Conservation (phyloP, 106 monocot species). For the Allium fistulosum region DNA sequence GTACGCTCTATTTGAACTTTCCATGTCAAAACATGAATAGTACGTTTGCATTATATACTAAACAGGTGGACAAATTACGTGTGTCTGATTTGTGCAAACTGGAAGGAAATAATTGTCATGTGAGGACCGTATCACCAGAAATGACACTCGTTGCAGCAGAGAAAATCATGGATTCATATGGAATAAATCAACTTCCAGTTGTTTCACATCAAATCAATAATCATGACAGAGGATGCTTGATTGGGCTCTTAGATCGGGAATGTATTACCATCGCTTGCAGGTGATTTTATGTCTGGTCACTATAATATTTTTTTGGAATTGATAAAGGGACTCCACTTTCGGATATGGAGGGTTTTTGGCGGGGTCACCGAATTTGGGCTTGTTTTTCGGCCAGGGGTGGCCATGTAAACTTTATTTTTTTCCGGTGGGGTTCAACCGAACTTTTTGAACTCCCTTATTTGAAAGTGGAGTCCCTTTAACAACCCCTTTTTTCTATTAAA, state of each 20-base stretch:
- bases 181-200: conserved; percentile 40
- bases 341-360: no score
- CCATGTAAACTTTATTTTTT: no score
- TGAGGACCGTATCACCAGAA: conserved; percentile 38
- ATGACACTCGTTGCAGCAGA: conserved; percentile 41
- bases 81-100: conserved; percentile 36
- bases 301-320: no score
- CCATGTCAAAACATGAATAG: no score
- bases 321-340: no score
- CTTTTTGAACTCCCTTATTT: no score
- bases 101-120: conserved; percentile 19
- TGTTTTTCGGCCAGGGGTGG: no score
- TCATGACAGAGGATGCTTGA: conserved; percentile 11
- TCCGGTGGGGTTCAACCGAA: no score
- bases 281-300: conserved; percentile 14
- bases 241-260: conserved; percentile 53
- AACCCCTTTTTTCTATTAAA: no score
- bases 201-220: conserved; percentile 20
- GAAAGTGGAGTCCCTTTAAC: no score
- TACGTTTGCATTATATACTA: not conserved
- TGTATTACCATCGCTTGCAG: conserved; percentile 42
- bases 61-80: conserved; percentile 26
- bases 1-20: no score
- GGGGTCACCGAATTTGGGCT: no score
- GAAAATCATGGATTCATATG: conserved; percentile 54